These are phyloP conservation scores for Sanghuangporus weigelae DNA, from an alignment of 1,284 basidiomycete species.

Conservation along the genomic window DNA sequence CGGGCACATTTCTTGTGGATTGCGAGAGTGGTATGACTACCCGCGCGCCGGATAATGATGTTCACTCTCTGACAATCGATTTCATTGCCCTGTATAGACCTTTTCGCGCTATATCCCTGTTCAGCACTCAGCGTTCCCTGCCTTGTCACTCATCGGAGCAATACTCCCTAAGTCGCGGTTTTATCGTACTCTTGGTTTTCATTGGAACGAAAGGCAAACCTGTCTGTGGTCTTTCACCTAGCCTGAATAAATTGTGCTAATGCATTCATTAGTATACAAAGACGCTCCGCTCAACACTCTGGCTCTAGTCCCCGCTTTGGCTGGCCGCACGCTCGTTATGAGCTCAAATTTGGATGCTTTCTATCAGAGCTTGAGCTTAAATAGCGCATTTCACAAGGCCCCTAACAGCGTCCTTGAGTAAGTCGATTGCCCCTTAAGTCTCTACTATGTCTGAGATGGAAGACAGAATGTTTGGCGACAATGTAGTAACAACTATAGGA, in stretches of 20 bases:
- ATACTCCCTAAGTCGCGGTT: background rate
- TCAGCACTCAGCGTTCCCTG: background rate
- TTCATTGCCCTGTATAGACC: background rate
- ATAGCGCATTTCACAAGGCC: background rate
- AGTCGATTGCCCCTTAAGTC: background rate
- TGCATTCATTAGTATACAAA: background rate
- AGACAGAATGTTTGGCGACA: conserved; percentile 28
- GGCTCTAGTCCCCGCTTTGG: background rate
- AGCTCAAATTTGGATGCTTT: background rate
- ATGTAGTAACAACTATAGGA: conserved; percentile 26
- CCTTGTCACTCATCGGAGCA: background rate
- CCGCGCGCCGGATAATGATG: too few relatives aligned
- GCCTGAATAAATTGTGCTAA: background rate
- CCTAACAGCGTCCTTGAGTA: background rate
- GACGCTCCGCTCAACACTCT: conserved; percentile 5
- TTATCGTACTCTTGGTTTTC: background rate
- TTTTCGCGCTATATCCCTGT: background rate
- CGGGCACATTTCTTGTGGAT: too few relatives aligned
- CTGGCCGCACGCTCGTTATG: background rate
- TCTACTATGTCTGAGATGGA: background rate
- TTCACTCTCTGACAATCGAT: too few relatives aligned
- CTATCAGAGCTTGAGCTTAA: background rate
- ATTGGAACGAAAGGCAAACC: background rate
- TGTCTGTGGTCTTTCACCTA: background rate
- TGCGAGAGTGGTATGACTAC: too few relatives aligned